Evolutionary conservation across 495 filamentous ascomycete species (phyloP), one percentile per base, ranked within the genome.

Genomic region (Penicillium robsamsonii): DNA sequence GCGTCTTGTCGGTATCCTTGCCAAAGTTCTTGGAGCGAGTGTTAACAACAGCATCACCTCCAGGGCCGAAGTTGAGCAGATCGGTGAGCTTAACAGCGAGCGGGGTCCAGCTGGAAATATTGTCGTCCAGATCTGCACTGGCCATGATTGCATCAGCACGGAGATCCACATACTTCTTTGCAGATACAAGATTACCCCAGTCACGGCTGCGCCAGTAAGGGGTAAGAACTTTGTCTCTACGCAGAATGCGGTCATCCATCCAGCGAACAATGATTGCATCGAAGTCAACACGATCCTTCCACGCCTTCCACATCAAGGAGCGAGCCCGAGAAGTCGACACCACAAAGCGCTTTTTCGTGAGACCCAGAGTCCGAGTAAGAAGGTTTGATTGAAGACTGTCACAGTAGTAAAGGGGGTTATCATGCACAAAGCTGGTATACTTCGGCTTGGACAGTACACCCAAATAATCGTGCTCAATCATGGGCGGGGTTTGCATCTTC

Each of bases 41-140:
- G 18, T 73, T 69, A 38, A 76, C 66, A 40, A 78, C 71, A 4
- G 75, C 72, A 48, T 87, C 83, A 27, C 81, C 82, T n/a, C 84
- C 81, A 60, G 83, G 78, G 20, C 84, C 84, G 62, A 87, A 86
- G 60, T 80, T 82, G 66, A 82, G 81, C 11, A 87, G 68, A 69
- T 87, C 84, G 24, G 79, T 79, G 9, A 83, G 73, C 62, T 85
- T 86, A 60, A 85, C 77, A 5, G 84, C 84, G 2, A 87, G 67
- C 0, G 83, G 77, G 27, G 73, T 84, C 81, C 80, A 86, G 53
- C 72, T 79, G 53, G 73, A 84, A 50, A 81, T 79, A 50, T 79
- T 76, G 60, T 81, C 79, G 43, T 84, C 81, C 17, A 87, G 66
- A 58, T 87, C 84, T 10, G 83, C 79, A 51, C 79, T 84, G 9